phyloP scores from a whole-genome alignment of 1,139 yeast genomes.

The Zygosaccharomyces pseudobailii region DNA sequence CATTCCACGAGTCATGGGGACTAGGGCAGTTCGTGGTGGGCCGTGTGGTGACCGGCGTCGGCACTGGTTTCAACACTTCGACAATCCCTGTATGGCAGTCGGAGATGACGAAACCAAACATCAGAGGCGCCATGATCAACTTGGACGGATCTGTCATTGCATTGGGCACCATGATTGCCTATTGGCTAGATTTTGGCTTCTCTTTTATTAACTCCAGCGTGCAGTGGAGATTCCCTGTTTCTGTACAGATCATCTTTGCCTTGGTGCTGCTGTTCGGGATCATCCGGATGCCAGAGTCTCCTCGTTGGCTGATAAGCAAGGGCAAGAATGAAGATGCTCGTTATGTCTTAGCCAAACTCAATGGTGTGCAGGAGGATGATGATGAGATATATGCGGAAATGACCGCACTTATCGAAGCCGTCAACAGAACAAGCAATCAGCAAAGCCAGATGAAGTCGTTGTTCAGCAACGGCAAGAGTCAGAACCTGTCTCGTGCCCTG shows the following conservation, averaged over 20 bases:
- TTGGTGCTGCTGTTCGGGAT: slow-evolving; percentile 33
- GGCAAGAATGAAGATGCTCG: slow-evolving; percentile 49
- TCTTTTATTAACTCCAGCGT: slow-evolving; percentile 51
- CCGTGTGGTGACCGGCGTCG: slow-evolving; percentile 72
- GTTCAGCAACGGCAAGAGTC: slow-evolving; percentile 49
- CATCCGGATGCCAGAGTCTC: slow-evolving; percentile 57
- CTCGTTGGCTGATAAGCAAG: slow-evolving; percentile 64
- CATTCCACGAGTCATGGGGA: slow-evolving; percentile 45
- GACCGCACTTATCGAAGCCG: slow-evolving; percentile 36
- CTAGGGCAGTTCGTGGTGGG: slow-evolving; percentile 70
- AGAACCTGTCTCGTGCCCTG: slow-evolving; percentile 38
- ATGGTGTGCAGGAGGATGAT: slow-evolving; percentile 36
- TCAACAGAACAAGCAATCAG: slow-evolving; percentile 32
- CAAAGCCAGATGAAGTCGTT: slow-evolving; percentile 40
- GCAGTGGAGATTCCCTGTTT: slow-evolving; percentile 47
- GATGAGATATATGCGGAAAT: slow-evolving; percentile 45
- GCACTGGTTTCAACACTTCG: slow-evolving; percentile 74
- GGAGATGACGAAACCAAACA: slow-evolving; percentile 66
- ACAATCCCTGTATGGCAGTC: slow-evolving; percentile 82
- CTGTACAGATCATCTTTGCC: slow-evolving; percentile 43
- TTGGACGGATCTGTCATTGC: slow-evolving; percentile 70
- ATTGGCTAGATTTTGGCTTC: slow-evolving; percentile 75
- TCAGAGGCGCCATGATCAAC: slow-evolving; percentile 67
- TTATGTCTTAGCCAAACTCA: slow-evolving; percentile 28
- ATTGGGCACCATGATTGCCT: slow-evolving; percentile 65